These are phyloP conservation scores for Annulohypoxylon maeteangense DNA, from an alignment of 495 filamentous ascomycete species.

Conservation along the genomic window DNA sequence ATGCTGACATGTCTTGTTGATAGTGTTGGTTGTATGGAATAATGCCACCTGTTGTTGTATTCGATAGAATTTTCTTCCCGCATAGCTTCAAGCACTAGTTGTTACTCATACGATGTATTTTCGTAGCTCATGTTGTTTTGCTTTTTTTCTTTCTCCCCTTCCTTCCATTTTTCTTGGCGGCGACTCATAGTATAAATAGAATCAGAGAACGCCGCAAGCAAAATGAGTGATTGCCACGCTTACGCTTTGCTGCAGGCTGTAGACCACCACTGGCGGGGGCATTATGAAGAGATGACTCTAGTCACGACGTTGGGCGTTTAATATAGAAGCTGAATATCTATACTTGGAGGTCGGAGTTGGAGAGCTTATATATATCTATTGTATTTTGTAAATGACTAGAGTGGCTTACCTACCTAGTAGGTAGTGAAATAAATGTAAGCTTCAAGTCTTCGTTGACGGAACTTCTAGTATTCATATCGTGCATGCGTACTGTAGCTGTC, in stretches of 20 bases:
- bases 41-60: neutral
- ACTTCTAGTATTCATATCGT: neutral
- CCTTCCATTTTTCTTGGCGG: neutral
- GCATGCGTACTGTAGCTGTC: neutral
- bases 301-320: neutral
- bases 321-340: neutral
- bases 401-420: no score
- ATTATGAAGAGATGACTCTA: neutral
- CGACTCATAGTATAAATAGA: slow-evolving; percentile 23
- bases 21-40: neutral
- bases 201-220: neutral
- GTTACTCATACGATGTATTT: slow-evolving; percentile 10
- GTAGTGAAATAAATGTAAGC: neutral
- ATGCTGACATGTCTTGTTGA: neutral
- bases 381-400: neutral
- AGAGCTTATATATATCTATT: neutral
- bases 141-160: neutral
- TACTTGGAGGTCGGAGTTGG: neutral
- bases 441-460: neutral
- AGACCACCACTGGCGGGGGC: neutral
- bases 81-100: slow-evolving; percentile 4
- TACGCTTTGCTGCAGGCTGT: slow-evolving; percentile 11
- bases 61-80: slow-evolving; percentile 12
- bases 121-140: neutral
- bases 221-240: slow-evolving; percentile 22